Base-by-base conservation (phyloP, 176 grass and related monocot genomes). In the Chrysopogon serrulatus region DNA sequence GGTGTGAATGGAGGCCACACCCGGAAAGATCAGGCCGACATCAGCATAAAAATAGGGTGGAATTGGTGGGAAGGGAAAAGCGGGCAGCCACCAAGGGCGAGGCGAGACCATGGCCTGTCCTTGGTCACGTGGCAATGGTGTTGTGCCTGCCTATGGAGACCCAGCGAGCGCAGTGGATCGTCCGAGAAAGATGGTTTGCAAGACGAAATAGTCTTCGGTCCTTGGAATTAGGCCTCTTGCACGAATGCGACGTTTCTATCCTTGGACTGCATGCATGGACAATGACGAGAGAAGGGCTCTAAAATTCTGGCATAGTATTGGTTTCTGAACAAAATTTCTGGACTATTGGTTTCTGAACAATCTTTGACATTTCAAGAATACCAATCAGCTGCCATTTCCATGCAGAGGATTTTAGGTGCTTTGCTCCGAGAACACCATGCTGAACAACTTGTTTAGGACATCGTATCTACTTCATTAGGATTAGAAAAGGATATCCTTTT, bases 11-110 rank as follows among this genome's bases (percentile, higher is more conserved):
- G 40, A 61, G 60, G 68, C 60, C 80, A 67, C 35, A 41, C 74
- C 41, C 42, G 28, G 61, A 89, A 77, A 89, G 72, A 76, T 54
- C 14, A 77, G 44, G 83, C 72, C 72, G 83, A 90, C 88, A 82
- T n/a, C n/a, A 21, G 71, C 28, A 65, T 89, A 84, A 80, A 80
- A 39, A 84, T 59, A 51, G 37, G 33, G 68, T 34, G 68, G 57
- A 49, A 48, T 53, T 86, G 76, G 76, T 39, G 36, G 68, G 36
- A 49, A 61, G 57, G 57, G 48, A 56, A 82, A 68, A 27, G 34
- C 10, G 72, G 39, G 48, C 5, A 53, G 39, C 39, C 79, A 62
- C 79, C 72, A 32, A 77, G 23, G 49, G 16, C 65, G 35, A 57
- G 48, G n/a, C 12, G 44, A 79, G 76, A 79, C 85, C 77, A 49